Conservation (phyloP, 73 alveolate genomes). For the Urostyla sp. region DNA sequence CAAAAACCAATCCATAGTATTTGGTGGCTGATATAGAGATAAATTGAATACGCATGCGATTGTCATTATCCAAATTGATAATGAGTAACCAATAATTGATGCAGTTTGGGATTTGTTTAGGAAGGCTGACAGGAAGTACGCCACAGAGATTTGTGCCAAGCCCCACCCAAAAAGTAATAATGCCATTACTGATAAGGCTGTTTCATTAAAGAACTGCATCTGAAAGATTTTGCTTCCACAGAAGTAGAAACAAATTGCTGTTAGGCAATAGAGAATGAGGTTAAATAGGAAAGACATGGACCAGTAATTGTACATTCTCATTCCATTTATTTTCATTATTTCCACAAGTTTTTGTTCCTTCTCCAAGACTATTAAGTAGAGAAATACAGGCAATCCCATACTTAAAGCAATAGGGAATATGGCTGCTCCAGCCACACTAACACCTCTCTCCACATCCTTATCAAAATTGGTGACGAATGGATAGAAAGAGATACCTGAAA, state of each 20-base stretch:
- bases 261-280: slow-evolving; percentile 75
- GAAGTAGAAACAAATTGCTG: slow-evolving; percentile 73
- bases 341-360: slow-evolving; percentile 95
- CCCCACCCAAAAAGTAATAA: slow-evolving; percentile 95
- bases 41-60: slow-evolving; percentile 83
- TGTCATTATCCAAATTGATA: slow-evolving; percentile 86
- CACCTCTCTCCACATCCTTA: slow-evolving; percentile 81
- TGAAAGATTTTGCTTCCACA: slow-evolving; percentile 82
- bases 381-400: slow-evolving; percentile 93
- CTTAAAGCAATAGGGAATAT: slow-evolving; percentile 91
- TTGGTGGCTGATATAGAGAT: slow-evolving; percentile 90
- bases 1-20: slow-evolving; percentile 78
- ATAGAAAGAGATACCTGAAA: slow-evolving; percentile 91
- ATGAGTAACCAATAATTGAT: slow-evolving; percentile 91
- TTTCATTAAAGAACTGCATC: slow-evolving; percentile 81
- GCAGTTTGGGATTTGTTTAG: slow-evolving; percentile 93
- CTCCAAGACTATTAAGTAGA: slow-evolving; percentile 94
- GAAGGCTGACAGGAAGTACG: slow-evolving; percentile 93
- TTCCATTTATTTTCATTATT: slow-evolving; percentile 98
- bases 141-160: slow-evolving; percentile 90
- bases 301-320: slow-evolving; percentile 96
- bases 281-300: slow-evolving; percentile 80
- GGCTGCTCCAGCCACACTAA: slow-evolving; percentile 85
- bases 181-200: slow-evolving; percentile 77
- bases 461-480: slow-evolving; percentile 91